Base-by-base conservation (phyloP, 192 early-diverging fungal species). In the Linnemannia zychae region DNA sequence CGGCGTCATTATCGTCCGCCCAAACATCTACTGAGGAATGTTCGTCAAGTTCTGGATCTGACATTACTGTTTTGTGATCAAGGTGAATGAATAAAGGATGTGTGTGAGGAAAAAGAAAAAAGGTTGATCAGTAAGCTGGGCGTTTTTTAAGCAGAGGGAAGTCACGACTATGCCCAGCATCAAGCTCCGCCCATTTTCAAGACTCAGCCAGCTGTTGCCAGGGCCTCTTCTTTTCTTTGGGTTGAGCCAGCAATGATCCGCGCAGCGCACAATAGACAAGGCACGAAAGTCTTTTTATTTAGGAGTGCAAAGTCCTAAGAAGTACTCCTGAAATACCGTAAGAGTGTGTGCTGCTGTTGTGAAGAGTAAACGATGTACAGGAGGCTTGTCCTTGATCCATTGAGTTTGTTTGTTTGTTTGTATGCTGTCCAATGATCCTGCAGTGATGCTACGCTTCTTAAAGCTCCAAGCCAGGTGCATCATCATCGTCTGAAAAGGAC, bases 391-490 rank as follows among this genome's bases (percentile, higher is more conserved):
- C 52, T 57, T 57, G 9, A n/a, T 57, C n/a, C n/a, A 57, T 57
- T 57, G 52, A 24, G 6, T 57, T 24, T 47, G 20, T 52, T 9
- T 57, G 52, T 24, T 57, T 24, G 52, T 57, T 57, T 57, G 52
- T 24, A 24, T n/a, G n/a, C n/a, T 57, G 49, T 60, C 49, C 36
- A 60, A 7, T n/a, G n/a, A n/a, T n/a, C n/a, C n/a, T n/a, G 52
- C 11, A 22, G 37, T 44, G 47, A 46, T 13, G 18, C 20, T 46
- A 20, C 34, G 33, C 31, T 67, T 33, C 53, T 50, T 75, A 98
- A 79, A 98, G 88, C 69, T 98, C 96, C 92, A 96, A 90, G 24
- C 93, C 95, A 15, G 93, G 90, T 28, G 94, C 94, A 53, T 97
- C 96, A 72, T 98, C 97, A 57, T 92, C 91, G 66, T 95, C 95